phyloP scores from a whole-genome alignment of 495 filamentous ascomycete genomes.

The Penicillium arizonense region DNA sequence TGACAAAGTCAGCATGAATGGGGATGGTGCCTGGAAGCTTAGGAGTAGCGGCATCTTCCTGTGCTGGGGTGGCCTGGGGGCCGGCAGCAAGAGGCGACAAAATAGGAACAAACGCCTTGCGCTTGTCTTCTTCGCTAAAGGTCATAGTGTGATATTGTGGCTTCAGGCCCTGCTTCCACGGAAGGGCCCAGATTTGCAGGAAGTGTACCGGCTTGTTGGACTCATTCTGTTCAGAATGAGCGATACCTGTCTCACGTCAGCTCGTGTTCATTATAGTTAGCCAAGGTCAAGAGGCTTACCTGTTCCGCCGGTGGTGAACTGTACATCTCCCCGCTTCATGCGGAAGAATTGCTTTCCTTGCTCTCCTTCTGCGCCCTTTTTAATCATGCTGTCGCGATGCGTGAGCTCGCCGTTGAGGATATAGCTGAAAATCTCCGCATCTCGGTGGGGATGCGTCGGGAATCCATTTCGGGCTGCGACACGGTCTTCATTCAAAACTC shows the following conservation, averaged over 20 bases:
- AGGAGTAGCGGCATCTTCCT: slow-evolving; percentile 59
- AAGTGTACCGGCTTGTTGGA: slow-evolving; percentile 66
- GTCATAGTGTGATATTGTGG: slow-evolving; percentile 69
- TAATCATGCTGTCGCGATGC: slow-evolving; percentile 73
- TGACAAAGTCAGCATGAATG: slow-evolving; percentile 76
- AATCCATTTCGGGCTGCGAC: slow-evolving; percentile 67
- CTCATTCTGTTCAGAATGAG: slow-evolving; percentile 76
- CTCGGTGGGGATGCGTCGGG: slow-evolving; percentile 75
- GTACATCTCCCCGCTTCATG: slow-evolving; percentile 74
- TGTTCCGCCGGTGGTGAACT: slow-evolving; percentile 78
- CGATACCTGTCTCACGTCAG: slow-evolving; percentile 52
- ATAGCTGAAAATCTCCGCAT: slow-evolving; percentile 84
- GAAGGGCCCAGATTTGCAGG: slow-evolving; percentile 78
- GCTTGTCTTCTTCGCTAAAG: slow-evolving; percentile 67
- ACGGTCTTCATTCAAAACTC: slow-evolving; percentile 82
- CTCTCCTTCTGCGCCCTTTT: slow-evolving; percentile 53
- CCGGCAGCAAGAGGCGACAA: slow-evolving; percentile 69
- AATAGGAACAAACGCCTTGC: slow-evolving; percentile 63
- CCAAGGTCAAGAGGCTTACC: slow-evolving; percentile 30
- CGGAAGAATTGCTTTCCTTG: slow-evolving; percentile 60
- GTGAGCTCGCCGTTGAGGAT: slow-evolving; percentile 76
- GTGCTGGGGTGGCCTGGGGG: slow-evolving; percentile 49
- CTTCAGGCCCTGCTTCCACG: slow-evolving; percentile 64
- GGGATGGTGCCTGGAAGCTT: slow-evolving; percentile 63
- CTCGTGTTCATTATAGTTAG: background rate